phyloP scores from a whole-genome alignment of 768 basidiomycete species.

The Mycena galericulata region DNA sequence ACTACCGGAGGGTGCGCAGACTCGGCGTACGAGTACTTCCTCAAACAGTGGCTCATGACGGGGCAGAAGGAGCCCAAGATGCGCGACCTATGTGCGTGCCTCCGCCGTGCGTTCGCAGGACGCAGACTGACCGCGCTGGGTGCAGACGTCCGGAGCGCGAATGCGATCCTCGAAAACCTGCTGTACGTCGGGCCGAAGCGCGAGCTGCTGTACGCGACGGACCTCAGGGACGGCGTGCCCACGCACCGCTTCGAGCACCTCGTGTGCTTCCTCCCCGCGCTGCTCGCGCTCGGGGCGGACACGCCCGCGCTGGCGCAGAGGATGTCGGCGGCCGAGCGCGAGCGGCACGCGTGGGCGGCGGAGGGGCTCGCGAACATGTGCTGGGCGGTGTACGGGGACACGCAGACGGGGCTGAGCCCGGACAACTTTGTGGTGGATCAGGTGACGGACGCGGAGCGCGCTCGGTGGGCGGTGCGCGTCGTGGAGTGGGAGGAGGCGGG shows the following conservation, averaged over 20 bases:
- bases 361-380: constrained; percentile 60
- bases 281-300: constrained; percentile 69
- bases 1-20: constrained; percentile 71
- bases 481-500: constrained; percentile 44
- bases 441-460: constrained; percentile 27
- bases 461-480: constrained; percentile 41
- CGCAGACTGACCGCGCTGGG: constrained; percentile 45
- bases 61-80: constrained; percentile 62
- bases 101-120: constrained; percentile 46
- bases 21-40: constrained; percentile 76
- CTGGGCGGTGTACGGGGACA: constrained; percentile 62
- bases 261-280: constrained; percentile 73
- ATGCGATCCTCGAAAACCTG: constrained; percentile 63
- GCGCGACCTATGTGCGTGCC: constrained; percentile 67
- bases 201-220: constrained; percentile 68
- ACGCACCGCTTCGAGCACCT: constrained; percentile 69
- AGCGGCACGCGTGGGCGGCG: constrained; percentile 58
- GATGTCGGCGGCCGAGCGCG: constrained; percentile 39
- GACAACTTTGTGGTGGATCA: constrained; percentile 46
- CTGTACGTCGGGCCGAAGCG: constrained; percentile 66
- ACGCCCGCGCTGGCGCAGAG: constrained; percentile 46
- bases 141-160: constrained; percentile 60
- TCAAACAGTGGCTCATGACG: constrained; percentile 76
- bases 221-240: constrained; percentile 49
- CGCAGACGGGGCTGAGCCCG: constrained; percentile 61